A percentile compares a stretch with the other conserved stretches of the same genome.
Evolutionary conservation across 352 stramenopile species (phyloP).

Genomic region (Pythium utonaiense): DNA sequence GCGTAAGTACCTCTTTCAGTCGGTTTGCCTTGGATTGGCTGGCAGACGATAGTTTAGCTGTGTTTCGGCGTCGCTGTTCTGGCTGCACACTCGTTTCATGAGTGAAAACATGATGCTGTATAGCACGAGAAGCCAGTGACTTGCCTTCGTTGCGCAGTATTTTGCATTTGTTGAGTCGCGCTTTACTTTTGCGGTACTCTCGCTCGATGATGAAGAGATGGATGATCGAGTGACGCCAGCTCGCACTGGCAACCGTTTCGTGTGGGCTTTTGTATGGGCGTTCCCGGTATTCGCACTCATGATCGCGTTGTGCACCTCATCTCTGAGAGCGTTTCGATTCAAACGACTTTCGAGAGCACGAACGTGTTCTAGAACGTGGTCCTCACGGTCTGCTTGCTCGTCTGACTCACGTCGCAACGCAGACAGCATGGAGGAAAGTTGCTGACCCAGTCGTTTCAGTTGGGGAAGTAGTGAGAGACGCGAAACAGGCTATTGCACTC

Average conservation of each 20-base stretch:
- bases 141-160: background rate
- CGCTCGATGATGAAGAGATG: background rate
- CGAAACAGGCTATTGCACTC: background rate
- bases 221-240: background rate
- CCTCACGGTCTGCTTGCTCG: conserved; percentile 6
- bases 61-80: background rate
- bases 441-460: conserved; percentile 1
- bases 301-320: conserved; percentile 28
- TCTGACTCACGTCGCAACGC: conserved; percentile 8
- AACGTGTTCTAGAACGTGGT: conserved; percentile 24
- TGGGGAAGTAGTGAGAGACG: background rate
- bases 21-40: conserved; percentile 7
- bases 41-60: background rate
- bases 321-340: conserved; percentile 23
- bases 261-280: background rate
- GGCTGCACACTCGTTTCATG: background rate
- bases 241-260: background rate
- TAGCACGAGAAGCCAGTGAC: background rate
- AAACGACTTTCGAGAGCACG: conserved; percentile 30
- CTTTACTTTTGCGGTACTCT: background rate
- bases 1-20: conserved; percentile 20
- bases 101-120: background rate
- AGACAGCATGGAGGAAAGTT: conserved; percentile 10
- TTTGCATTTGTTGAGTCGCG: background rate
- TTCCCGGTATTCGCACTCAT: conserved; percentile 2